Conservation (phyloP, 306 rosid genomes). For the Vicia faba region DNA sequence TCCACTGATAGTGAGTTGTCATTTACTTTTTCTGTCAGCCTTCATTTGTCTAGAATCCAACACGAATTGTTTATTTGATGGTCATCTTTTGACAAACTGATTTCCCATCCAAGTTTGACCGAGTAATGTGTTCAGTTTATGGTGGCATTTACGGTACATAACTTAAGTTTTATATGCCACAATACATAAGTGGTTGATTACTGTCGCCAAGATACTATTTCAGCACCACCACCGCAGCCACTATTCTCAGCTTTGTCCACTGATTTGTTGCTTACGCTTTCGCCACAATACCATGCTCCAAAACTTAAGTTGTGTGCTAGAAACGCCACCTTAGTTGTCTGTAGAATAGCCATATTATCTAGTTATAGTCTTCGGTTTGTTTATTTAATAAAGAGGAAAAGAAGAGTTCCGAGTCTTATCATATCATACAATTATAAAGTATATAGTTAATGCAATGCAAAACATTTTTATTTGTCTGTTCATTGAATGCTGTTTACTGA, state of each 20-base stretch:
- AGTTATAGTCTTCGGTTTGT: background rate
- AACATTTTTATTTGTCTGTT: slow-evolving; percentile 2
- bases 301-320: background rate
- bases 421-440: background rate
- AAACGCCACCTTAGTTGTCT: background rate
- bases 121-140: background rate
- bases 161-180: background rate
- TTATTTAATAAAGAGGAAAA: background rate
- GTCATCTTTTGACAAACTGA: slow-evolving; percentile 25
- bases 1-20: slow-evolving; percentile 74
- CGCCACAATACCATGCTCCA: background rate
- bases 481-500: slow-evolving; percentile 18
- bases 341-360: background rate
- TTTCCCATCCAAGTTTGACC: background rate
- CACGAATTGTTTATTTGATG: slow-evolving; percentile 24
- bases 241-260: background rate
- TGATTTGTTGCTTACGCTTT: background rate
- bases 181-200: background rate
- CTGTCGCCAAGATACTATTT: background rate
- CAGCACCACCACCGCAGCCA: background rate
- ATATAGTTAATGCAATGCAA: slow-evolving; percentile 8
- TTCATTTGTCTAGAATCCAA: slow-evolving; percentile 15
- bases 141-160: background rate
- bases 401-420: background rate
- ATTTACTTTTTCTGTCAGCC: slow-evolving; percentile 31